Percentiles rank a stretch among this genome's conserved stretches.
Conservation (phyloP, 2,329 filamentous ascomycete genomes). For the Epicoccum sorghinum region DNA sequence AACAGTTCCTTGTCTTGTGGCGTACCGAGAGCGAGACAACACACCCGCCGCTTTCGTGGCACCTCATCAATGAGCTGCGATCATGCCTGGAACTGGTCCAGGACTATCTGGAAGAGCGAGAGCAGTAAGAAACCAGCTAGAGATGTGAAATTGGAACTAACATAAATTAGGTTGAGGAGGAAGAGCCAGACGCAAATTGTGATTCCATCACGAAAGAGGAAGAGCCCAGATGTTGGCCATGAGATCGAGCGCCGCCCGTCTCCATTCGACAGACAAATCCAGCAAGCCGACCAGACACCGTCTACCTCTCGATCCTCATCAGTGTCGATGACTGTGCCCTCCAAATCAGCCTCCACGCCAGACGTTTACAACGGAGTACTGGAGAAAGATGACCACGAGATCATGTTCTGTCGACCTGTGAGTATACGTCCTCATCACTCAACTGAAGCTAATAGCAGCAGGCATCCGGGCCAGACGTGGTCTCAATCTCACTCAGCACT, state of each 20-base stretch:
- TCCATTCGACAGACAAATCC: constrained; percentile 25
- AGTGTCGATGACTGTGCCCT: constrained; percentile 19
- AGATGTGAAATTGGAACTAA: constrained; percentile 6
- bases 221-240: constrained; percentile 25
- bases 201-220: constrained; percentile 29
- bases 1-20: constrained; percentile 54
- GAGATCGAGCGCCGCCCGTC: constrained; percentile 29
- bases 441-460: background rate
- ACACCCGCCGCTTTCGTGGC: constrained; percentile 51
- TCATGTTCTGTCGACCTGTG: constrained; percentile 44
- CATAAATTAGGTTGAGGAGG: constrained; percentile 14
- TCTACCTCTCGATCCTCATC: constrained; percentile 33
- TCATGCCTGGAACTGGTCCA: constrained; percentile 51
- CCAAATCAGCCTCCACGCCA: constrained; percentile 7
- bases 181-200: background rate
- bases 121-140: constrained; percentile 22
- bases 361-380: constrained; percentile 52
- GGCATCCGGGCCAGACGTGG: background rate
- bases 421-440: constrained; percentile 4
- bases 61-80: constrained; percentile 48
- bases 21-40: constrained; percentile 15
- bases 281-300: constrained; percentile 21
- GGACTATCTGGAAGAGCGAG: constrained; percentile 46
- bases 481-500: constrained; percentile 25
- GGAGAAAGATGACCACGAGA: constrained; percentile 44